Evolutionary conservation across 345 rosid genomes (phyloP), one percentile per base, ranked within the genome.

Genomic region (Cochlearia excelsa): DNA sequence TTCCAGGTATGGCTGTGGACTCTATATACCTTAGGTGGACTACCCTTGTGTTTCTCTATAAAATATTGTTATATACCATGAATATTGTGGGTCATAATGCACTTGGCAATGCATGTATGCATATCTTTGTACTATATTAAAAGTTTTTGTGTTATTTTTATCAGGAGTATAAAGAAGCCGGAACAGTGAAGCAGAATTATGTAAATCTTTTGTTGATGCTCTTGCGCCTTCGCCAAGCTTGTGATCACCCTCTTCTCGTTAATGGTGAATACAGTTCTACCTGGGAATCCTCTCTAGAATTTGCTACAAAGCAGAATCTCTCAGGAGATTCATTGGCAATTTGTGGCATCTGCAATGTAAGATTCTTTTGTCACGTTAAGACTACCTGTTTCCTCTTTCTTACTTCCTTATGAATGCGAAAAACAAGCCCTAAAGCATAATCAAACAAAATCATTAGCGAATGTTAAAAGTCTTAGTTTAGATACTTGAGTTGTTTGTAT

Each of bases 101-200:
- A 39, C 28, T 62, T 50, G 43, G 45, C 34, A 3, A 38, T 64
- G 42, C 28, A 16, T 57, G 29, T 46, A 37, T 48, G 41, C 46
- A 27, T 57, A 46, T 42, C 2, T 6, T 3, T 72, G 46, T 16
- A 16, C 23, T 16, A 16, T 16, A 16, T 59, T 29, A 52, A 4
- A 47, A 46, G 30, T 9, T 66, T 66, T 44, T 46, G 2, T 23
- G 3, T 29, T 61, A 16, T 45, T 8, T n/a, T 41, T 69, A 7
- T 75, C 78, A 93, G 97, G 97, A 93, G 77, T 93, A 93, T 74
- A 91, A 86, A 10, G 95, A 84, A 66, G 99, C 99, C n/a, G 99
- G 99, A 69, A 93, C 95, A 51, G 95, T 93, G 46, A 89, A 84
- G 74, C 95, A 89, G 69, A 93, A 89, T 70, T 89, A 93, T 41